Evolutionary conservation across 2,329 filamentous ascomycete species (phyloP), one percentile per base, ranked within the genome.

Genomic region (Boeremia lycopersici): DNA sequence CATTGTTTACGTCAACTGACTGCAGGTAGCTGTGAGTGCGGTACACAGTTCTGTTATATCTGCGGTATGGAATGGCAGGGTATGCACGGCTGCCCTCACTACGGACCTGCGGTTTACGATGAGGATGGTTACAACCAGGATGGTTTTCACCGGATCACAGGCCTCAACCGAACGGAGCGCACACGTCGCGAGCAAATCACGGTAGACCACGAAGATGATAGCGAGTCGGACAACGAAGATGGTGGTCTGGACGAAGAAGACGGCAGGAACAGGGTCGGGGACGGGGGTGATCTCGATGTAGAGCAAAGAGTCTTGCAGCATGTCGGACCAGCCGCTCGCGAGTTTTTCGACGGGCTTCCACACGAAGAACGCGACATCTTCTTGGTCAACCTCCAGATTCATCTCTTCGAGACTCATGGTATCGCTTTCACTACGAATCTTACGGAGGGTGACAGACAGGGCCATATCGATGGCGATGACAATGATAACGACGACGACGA

Each of bases 11-110:
- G 19, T 36, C 3, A 25, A 25, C 55, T 63, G 23, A 63, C 30
- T 2, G 26, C 28, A 4, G 3, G 15, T 10, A 68, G 62, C 2
- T 74, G 70, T 46, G 55, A 54, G 8, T 74, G 72, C 28, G 69
- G 68, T 4, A 39, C 59, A 29, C 48, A 62, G 1, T 74, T 73
- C 57, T 74, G 72, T 61, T 74, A 73, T 40, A 36, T 74, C 40
- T 74, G 72, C 40, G 70, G 71, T 25, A 51, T 64, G 19, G 34
- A 56, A 11, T 73, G 71, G 69, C n/a, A 26, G 8, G 70, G 68
- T 8, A 23, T 57, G 5, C 71, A 73, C 35, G 68, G 59, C 12
- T 74, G 72, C 41, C 70, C 69, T 5, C 57, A 61, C 2, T 74
- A 74, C 45, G 70, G 70, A 2, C 63, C 62, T 1, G 65, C 66